Percentiles rank a stretch among this genome's conserved stretches.
Conservation (phyloP, 2,329 filamentous ascomycete genomes). For the Aspergillus novoparasiticus region DNA sequence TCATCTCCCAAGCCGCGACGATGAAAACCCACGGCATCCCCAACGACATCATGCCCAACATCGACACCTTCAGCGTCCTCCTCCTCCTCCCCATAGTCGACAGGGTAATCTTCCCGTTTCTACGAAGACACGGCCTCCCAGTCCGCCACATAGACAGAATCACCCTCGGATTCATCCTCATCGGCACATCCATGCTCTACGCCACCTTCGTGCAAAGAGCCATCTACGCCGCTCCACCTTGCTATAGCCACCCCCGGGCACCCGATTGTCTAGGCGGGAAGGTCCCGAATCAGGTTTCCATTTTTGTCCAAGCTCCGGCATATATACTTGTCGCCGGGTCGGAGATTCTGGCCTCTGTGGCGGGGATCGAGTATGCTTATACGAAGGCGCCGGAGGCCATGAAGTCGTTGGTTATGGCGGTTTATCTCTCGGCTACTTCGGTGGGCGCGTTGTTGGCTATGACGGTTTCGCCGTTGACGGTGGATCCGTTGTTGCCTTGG, state of each 20-base stretch:
- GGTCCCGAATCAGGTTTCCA: background rate
- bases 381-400: background rate
- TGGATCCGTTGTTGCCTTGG: background rate
- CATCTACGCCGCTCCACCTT: background rate
- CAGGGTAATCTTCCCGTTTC: background rate
- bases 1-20: conserved; percentile 3
- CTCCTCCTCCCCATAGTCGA: background rate
- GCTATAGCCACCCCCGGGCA: background rate
- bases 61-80: background rate
- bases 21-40: background rate
- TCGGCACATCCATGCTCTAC: background rate
- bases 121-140: background rate
- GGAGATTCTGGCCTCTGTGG: background rate
- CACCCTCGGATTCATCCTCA: background rate
- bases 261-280: background rate
- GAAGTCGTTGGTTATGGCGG: background rate
- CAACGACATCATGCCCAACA: background rate
- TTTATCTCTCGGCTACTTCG: background rate
- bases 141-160: background rate
- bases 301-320: background rate
- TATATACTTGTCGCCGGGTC: background rate
- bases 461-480: background rate
- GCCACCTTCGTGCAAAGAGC: background rate
- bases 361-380: background rate
- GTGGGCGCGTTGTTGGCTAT: background rate